Conservation (phyloP, 441 rosid genomes). For the Brassica hybrid region DNA sequence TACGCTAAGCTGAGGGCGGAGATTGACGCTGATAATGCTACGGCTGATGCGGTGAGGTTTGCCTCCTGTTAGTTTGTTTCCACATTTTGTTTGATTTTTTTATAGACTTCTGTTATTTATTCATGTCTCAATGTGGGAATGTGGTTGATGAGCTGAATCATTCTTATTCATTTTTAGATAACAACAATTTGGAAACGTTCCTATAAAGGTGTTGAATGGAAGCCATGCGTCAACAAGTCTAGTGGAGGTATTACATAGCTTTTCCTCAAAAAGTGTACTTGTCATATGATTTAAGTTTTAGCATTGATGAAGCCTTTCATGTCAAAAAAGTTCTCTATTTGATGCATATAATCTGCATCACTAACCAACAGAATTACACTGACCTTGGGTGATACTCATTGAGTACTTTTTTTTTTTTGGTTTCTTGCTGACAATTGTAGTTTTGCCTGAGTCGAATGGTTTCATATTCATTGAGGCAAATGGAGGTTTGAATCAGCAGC, state of each 20-base stretch:
- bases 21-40: conserved; percentile 77
- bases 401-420: not conserved
- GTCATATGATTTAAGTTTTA: too few relatives aligned
- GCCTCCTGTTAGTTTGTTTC: conserved; percentile 4
- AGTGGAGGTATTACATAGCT: too few relatives aligned
- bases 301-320: conserved; percentile 1
- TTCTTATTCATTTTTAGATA: too few relatives aligned
- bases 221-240: too few relatives aligned
- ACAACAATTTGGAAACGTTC: too few relatives aligned
- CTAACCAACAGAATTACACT: too few relatives aligned
- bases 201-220: too few relatives aligned
- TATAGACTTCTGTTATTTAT: too few relatives aligned
- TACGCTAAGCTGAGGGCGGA: conserved; percentile 67
- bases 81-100: too few relatives aligned
- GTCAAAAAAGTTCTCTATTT: not conserved
- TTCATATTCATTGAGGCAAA: conserved; percentile 91
- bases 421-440: conserved; percentile 43
- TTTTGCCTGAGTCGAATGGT: conserved; percentile 84
- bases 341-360: not conserved
- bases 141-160: too few relatives aligned
- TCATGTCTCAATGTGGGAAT: too few relatives aligned
- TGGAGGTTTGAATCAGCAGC: conserved; percentile 94
- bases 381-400: not conserved
- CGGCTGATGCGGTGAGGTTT: conserved; percentile 75
- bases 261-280: too few relatives aligned